Base-by-base conservation (phyloP, 495 filamentous ascomycete genomes). In the Penicillium daleae region DNA sequence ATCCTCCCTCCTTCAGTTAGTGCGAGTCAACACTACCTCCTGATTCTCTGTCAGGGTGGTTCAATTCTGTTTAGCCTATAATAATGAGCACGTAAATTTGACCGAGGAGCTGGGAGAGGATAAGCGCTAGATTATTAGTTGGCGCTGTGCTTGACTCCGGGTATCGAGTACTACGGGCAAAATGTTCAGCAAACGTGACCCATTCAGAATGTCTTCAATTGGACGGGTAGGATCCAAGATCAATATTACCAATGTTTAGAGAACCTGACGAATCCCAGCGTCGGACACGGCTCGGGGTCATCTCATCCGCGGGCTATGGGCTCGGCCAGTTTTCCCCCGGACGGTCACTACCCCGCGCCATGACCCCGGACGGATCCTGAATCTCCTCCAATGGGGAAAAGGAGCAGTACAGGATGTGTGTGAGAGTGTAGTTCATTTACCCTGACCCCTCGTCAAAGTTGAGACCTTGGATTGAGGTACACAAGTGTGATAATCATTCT, bases 291-390 rank as follows among this genome's bases (percentile, higher is more conserved):
- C 59, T 62, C 64, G 40, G 60, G 56, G 39, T 62, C 29, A 62
- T 55, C 48, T 59, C 54, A 42, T 58, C 48, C 48, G 60, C 26
- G 24, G 51, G 51, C 21, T 39, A 49, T 44, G 62, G 57, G 50
- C 51, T 66, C 64, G 60, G 64, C 24, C 31, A 59, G 52, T 37
- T 39, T 56, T 66, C 63, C 64, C 64, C 64, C 64, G 60, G 56
- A 63, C 60, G 55, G 55, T 26, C n/a, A 63, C 33, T 56, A 63
- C 64, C 60, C 64, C 64, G 60, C 60, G 49, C 60, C 46, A 37
- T 55, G 49, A 63, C 64, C 60, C 64, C 64, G 44, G 64, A 66
- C 56, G 63, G 59, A 60, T 31, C 51, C 40, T 37, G 48, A 66
- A 63, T 63, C 42, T 56, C 60, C 64, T 59, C 60, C 64, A 66